phyloP scores from a whole-genome alignment of 306 rosid species.

The Prosopis cineraria region DNA sequence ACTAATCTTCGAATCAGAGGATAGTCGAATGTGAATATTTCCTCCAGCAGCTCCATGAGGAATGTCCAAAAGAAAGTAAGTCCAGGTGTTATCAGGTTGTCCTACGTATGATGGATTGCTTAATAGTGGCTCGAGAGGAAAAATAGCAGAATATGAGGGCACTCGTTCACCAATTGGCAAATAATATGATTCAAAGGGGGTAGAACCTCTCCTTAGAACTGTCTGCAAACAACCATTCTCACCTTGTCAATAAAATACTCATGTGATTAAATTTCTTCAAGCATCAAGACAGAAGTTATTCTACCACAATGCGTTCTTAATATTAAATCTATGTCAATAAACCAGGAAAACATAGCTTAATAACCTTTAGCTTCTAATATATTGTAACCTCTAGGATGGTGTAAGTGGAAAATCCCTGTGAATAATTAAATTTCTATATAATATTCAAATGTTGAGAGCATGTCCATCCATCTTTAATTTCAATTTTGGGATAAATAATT shows the following conservation, averaged over 20 bases:
- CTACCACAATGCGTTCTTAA: conserved; percentile 25
- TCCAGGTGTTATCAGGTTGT: conserved; percentile 63
- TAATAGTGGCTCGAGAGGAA: conserved; percentile 74
- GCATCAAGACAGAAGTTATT: conserved; percentile 44
- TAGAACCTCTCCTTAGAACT: conserved; percentile 58
- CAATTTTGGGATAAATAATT: conserved; percentile 11
- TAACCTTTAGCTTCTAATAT: neutral
- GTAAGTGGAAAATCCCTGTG: neutral
- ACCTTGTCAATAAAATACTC: conserved; percentile 52
- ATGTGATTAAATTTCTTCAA: conserved; percentile 43
- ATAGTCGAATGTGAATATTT: conserved; percentile 66
- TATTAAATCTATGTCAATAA: conserved; percentile 2
- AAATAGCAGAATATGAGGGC: conserved; percentile 48
- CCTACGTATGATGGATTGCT: conserved; percentile 56
- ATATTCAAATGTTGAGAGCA: conserved; percentile 15
- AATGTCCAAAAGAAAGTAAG: conserved; percentile 72
- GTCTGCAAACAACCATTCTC: conserved; percentile 85
- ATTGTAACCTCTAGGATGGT: neutral
- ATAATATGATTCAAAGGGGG: conserved; percentile 80
- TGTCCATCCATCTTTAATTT: conserved; percentile 16
- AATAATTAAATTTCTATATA: conserved; percentile 1
- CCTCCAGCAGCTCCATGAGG: conserved; percentile 94
- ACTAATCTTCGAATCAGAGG: conserved; percentile 54
- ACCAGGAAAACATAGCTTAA: neutral
- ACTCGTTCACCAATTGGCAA: conserved; percentile 63